Evolutionary conservation across 148 eudicot species (phyloP), one percentile per base, ranked within the genome.

Genomic region (Silene latifolia): DNA sequence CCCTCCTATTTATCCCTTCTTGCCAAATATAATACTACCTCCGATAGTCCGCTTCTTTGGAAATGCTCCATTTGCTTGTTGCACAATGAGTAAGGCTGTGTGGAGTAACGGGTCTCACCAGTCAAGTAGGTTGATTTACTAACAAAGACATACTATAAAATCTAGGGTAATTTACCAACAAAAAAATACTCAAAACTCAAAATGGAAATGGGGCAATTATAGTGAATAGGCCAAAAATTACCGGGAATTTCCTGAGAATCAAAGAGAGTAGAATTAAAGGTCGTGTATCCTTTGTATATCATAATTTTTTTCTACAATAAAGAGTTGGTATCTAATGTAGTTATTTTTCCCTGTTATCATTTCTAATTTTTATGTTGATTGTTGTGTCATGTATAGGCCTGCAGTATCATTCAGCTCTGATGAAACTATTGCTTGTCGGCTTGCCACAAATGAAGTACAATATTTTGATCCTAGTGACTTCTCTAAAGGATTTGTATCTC

Each of bases 401-500:
- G 77, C 85, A 20, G 78, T 96, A 29, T 53, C 76, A 65, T 96
- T 92, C 82, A 88, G 88, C 83, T 85, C 87, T 25, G 97, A 92
- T 80, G 99, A 96, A 85, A 81, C 87, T 25, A 78, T 82, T 76
- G 94, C 94, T 48, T 92, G 97, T 76, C 92, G 89, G 71, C 79
- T 92, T 77, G 93, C 88, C 67, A 96, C 99, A 46, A 92, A 96
- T 82, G 97, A 92, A 82, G 77, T 92, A 39, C 99, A 96, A 47
- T 84, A 89, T 80, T 96, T 89, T 82, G 93, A 90, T 63, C 78
- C 88, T 54, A 47, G 69, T 24, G 91, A 92, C 78, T 90, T 96
- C 75, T 89, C 94, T 1, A 96, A 87, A 86, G 94, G 99, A 78
- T 78, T 88, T 76, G 77, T 81, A 27, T 76, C 89, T 79, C 85